These are phyloP conservation scores for Entophlyctis luteolus DNA, from an alignment of 192 early-diverging fungal species.

Conservation along the genomic window DNA sequence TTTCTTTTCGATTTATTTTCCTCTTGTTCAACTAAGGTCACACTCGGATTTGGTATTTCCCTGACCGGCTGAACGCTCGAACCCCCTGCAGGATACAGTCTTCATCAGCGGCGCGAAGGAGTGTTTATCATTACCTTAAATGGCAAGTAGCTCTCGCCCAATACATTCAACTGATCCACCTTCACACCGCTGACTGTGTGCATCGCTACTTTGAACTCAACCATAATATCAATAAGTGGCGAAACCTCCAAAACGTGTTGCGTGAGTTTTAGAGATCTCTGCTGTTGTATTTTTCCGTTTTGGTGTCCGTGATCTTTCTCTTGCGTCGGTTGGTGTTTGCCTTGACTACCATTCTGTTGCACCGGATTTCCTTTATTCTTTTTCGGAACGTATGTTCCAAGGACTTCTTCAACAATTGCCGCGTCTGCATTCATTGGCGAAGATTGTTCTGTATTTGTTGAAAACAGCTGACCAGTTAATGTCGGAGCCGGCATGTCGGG, in stretches of 20 bases:
- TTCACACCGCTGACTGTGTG: constrained; percentile 67
- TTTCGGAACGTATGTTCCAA: not conserved
- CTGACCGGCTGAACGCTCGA: constrained; percentile 16
- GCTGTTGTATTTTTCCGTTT: constrained; percentile 29
- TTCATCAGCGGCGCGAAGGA: not conserved
- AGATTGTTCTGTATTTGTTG: not conserved
- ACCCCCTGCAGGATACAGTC: not conserved
- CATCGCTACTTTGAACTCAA: constrained; percentile 70
- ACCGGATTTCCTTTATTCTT: not conserved
- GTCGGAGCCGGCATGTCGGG: constrained; percentile 55
- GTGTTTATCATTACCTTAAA: too few relatives aligned
- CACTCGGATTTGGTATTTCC: constrained; percentile 18
- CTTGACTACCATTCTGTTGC: too few relatives aligned
- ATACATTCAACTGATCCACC: constrained; percentile 66
- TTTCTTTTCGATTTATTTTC: not conserved
- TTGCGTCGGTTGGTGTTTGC: not conserved
- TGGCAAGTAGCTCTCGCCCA: constrained; percentile 72
- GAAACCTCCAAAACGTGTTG: constrained; percentile 37
- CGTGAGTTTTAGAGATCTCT: constrained; percentile 41
- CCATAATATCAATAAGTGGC: constrained; percentile 36
- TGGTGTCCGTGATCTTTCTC: not conserved
- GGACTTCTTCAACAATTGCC: not conserved
- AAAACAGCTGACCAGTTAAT: constrained; percentile 55
- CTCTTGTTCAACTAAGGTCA: not conserved
- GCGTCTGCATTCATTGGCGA: not conserved